Base-by-base conservation (phyloP, 2,329 filamentous ascomycete species). In the Pseudogymnoascus pannorum region DNA sequence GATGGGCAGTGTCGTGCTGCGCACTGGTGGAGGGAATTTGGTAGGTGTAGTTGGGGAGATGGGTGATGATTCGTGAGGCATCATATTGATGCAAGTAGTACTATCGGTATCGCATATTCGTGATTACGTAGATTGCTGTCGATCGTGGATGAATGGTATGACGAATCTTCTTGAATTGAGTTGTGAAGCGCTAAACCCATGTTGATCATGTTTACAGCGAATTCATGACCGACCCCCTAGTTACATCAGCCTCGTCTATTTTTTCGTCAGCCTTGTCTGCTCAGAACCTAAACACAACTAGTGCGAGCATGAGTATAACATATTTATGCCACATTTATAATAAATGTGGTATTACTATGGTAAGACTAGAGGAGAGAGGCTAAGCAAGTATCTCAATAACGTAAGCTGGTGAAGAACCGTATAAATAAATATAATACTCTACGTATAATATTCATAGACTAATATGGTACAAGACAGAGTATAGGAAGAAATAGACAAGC, bases 1-100 rank as follows among this genome's bases (percentile, higher is more conserved):
- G 44, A 57, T 7, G 66, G 69, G 14, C 11, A 69, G 61, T 35
- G 69, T 69, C 3, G 65, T 62, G 54, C 65, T 67, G 59, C 68
- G 64, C 22, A 64, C 67, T 4, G 71, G 60, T n/a, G 69, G 65
- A 31, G 68, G 64, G n/a, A 66, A 42, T 54, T 31, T 42, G 24
- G 26, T 44, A 14, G 58, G 57, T 24, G 57, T 58, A 22, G 57
- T 58, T 16, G 57, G 57, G 5, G 57, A 58, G 12, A 58, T 58
- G 57, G 57, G 57, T 18, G 57, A 58, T 58, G 57, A n/a, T 14
- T 58, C 33, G 12, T 58, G 57, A 36, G 57, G 57, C 31, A 58
- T 42, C 57, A 58, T 58, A 58, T 58, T 58, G 33, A 58, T 58
- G 57, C 33, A 42, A 24, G 11, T 42, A 58, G 31, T 20, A 42